These are phyloP conservation scores for Neospora caninum DNA, from an alignment of 169 alveolate genomes.

Conservation along the genomic window DNA sequence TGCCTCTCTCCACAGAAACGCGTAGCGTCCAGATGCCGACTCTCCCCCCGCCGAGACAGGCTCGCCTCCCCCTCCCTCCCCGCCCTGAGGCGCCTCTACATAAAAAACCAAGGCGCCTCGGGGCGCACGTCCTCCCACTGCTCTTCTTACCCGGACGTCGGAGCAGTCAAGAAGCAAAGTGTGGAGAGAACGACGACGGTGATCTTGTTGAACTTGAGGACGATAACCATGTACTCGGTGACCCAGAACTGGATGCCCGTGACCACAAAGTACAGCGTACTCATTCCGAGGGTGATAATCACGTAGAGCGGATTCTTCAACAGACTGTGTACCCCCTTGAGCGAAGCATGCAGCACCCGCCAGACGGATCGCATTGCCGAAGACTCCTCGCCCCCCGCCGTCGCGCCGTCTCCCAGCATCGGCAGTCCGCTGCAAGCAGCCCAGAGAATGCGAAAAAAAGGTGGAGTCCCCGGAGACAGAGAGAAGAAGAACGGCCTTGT, in stretches of 20 bases:
- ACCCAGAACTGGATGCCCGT: conserved; percentile 90
- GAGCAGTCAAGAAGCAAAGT: conserved; percentile 83
- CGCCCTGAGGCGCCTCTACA: no score
- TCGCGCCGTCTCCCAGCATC: background rate
- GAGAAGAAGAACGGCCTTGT: no score
- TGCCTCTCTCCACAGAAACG: no score
- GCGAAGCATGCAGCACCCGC: conserved; percentile 60
- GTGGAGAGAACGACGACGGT: conserved; percentile 80
- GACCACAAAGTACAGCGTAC: conserved; percentile 83
- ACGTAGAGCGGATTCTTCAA: conserved; percentile 73
- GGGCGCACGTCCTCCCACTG: background rate
- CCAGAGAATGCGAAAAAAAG: no score
- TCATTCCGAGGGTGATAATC: conserved; percentile 80
- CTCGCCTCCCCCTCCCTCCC: no score
- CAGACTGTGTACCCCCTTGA: conserved; percentile 73
- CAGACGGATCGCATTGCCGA: conserved; percentile 30
- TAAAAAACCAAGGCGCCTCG: background rate
- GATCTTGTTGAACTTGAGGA: conserved; percentile 78
- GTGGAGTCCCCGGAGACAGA: no score
- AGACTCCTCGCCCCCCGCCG: background rate
- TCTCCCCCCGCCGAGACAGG: no score
- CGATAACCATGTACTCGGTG: conserved; percentile 83
- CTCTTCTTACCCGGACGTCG: conserved; percentile 77
- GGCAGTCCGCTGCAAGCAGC: background rate
- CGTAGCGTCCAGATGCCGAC: no score